phyloP scores from a whole-genome alignment of 345 rosid genomes.

The Passiflora organensis region DNA sequence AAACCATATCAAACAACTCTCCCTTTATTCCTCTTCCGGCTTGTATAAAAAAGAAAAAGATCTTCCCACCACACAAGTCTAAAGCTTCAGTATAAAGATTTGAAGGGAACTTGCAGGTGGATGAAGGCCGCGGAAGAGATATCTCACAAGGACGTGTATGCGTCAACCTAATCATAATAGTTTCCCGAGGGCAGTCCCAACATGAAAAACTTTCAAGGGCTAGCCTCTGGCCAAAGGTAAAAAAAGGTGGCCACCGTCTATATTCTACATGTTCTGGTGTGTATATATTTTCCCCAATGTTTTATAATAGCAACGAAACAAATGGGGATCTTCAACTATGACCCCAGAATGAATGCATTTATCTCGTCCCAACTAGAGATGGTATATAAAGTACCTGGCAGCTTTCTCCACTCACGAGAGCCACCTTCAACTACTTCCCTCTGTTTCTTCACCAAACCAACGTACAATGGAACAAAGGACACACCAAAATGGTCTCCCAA shows the following conservation, averaged over 20 bases:
- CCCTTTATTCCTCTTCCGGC: background rate
- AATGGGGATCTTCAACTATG: slow-evolving; percentile 22
- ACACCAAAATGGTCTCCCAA: slow-evolving; percentile 78
- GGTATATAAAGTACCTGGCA: slow-evolving; percentile 73
- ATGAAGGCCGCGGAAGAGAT: background rate
- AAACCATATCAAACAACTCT: background rate
- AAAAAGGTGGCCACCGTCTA: slow-evolving; percentile 24
- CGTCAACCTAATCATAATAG: background rate
- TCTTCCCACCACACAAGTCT: background rate
- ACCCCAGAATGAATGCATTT: slow-evolving; percentile 87
- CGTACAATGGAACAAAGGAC: slow-evolving; percentile 73
- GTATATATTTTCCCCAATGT: slow-evolving; percentile 4
- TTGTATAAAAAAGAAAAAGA: too few relatives aligned
- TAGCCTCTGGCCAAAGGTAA: slow-evolving; percentile 15
- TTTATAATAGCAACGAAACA: background rate
- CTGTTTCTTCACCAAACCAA: slow-evolving; percentile 72
- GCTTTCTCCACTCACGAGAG: slow-evolving; percentile 53
- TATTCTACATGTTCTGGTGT: slow-evolving; percentile 8
- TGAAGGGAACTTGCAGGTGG: background rate
- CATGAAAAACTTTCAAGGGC: slow-evolving; percentile 9
- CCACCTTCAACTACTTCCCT: slow-evolving; percentile 43
- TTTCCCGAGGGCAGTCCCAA: background rate
- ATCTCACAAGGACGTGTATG: background rate
- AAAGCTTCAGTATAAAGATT: background rate
- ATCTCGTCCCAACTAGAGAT: slow-evolving; percentile 89